A percentile compares a stretch with the other conserved stretches of the same genome.
These are phyloP conservation scores for Solanum paucissectum DNA, from an alignment of 257 asterid species.

Conservation along the genomic window DNA sequence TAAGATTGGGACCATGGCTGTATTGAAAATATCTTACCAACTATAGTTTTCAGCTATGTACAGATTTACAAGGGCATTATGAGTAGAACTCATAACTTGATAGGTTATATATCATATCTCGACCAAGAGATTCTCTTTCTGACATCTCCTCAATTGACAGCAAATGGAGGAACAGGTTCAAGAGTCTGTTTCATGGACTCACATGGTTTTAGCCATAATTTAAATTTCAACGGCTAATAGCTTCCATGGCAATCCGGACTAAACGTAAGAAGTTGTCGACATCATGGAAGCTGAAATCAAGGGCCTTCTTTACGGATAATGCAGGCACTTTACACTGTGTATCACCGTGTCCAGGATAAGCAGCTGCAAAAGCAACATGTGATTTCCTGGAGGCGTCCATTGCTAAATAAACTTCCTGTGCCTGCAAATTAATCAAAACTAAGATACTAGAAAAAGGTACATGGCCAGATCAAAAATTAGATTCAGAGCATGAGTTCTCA, in stretches of 20 bases:
- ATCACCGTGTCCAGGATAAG: constrained; percentile 51
- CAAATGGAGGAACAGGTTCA: constrained; percentile 7
- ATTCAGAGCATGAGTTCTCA: neutral
- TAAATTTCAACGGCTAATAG: constrained; percentile 40
- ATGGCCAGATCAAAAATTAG: neutral
- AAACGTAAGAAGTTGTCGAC: constrained; percentile 71
- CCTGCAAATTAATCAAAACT: constrained; percentile 31
- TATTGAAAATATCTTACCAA: constrained; percentile 1
- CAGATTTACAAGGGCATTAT: constrained; percentile 39
- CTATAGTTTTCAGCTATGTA: constrained; percentile 24
- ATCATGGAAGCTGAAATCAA: constrained; percentile 91
- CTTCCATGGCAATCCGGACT: constrained; percentile 86
- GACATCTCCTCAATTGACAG: constrained; percentile 8
- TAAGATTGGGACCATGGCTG: neutral
- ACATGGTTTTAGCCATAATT: constrained; percentile 4
- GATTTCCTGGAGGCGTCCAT: constrained; percentile 98
- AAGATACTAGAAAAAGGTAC: neutral
- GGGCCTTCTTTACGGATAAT: constrained; percentile 59
- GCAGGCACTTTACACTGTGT: constrained; percentile 46
- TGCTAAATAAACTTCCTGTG: constrained; percentile 69
- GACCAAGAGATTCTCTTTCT: neutral
- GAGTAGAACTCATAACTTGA: constrained; percentile 15
- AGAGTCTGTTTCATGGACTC: constrained; percentile 1
- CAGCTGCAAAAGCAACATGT: constrained; percentile 59
- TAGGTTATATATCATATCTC: constrained; percentile 3